These are phyloP conservation scores for Rhynchosporium agropyri DNA, from an alignment of 2,329 filamentous ascomycete species.

Conservation along the genomic window DNA sequence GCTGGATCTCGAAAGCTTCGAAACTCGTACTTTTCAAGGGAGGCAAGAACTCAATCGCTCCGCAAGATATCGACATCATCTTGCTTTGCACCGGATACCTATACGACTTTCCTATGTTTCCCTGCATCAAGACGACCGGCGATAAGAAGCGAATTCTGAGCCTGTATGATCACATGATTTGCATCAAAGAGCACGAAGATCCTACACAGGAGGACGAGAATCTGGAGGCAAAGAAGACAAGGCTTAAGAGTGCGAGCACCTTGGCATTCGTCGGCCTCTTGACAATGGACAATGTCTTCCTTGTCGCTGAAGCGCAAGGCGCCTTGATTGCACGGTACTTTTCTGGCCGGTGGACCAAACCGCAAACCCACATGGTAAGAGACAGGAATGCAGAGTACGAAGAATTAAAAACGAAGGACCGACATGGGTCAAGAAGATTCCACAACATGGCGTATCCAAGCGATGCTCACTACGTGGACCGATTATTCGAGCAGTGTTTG, in stretches of 20 bases:
- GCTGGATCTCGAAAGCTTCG: too few species aligned
- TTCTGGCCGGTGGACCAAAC: background rate
- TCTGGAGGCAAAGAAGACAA: background rate
- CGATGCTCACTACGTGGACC: conserved; percentile 11
- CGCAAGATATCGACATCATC: background rate
- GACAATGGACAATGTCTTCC: conserved; percentile 8
- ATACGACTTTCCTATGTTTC: conserved; percentile 5
- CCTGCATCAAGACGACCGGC: background rate
- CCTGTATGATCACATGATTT: conserved; percentile 11
- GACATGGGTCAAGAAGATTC: background rate
- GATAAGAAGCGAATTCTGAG: background rate
- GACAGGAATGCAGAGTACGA: background rate
- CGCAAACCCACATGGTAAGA: background rate
- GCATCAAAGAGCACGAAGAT: background rate
- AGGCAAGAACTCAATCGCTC: too few species aligned
- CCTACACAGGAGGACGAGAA: too few species aligned
- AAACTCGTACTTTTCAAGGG: too few species aligned
- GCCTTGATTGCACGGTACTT: conserved; percentile 6
- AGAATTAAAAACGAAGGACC: background rate
- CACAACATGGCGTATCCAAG: background rate
- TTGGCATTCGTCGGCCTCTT: background rate
- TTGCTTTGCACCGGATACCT: conserved; percentile 9
- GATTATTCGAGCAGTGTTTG: background rate
- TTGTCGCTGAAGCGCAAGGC: conserved; percentile 5
- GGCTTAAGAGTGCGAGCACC: background rate